Evolutionary conservation across 768 basidiomycete genomes (phyloP), one percentile per base, ranked within the genome.

Genomic region (Mycena filopes): DNA sequence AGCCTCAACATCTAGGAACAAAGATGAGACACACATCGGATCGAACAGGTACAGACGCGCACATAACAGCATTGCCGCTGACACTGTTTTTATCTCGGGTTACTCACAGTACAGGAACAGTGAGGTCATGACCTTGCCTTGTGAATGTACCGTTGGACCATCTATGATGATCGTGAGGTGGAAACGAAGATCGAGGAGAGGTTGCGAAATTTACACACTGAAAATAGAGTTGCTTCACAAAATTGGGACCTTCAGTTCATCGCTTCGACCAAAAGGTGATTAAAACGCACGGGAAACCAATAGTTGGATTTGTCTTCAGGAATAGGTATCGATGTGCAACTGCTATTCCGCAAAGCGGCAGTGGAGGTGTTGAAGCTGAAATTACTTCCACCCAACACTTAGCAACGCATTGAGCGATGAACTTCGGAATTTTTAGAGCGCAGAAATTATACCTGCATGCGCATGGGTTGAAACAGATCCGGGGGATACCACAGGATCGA

Each of bases 221-320:
- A 55, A 69, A 69, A 36, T 69, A 69, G 51, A 69, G 13, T 50
- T 69, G 68, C 68, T 66, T 31, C 16, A 45, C 25, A 3, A 2
- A 51, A 13, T 36, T 15, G 38, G 13, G 15, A 21, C 8, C 29
- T 28, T 54, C 38, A 28, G 51, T n/a, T 29, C 28, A 29, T 36
- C 20, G 40, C n/a, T 1, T n/a, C 8, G 26, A 54, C 21, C 12
- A 33, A 33, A 40, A 31, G 3, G 12, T 1, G 13, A 11, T 15
- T 4, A 4, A 40, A 15, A 43, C 63, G 29, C 20, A 63, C 68
- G 23, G 68, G 68, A 53, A 57, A 69, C 68, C 68, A 69, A 40
- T 69, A 69, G 25, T 66, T 69, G 47, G 68, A 69, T 58, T 65
- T 65, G 48, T 66, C 68, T 51, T 69, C 64, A 6, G 64, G 64